Percentiles rank a stretch among this genome's conserved stretches.
Evolutionary conservation across 805 yeast genomes (phyloP).

Genomic region (Kodamaea kakaduensis): DNA sequence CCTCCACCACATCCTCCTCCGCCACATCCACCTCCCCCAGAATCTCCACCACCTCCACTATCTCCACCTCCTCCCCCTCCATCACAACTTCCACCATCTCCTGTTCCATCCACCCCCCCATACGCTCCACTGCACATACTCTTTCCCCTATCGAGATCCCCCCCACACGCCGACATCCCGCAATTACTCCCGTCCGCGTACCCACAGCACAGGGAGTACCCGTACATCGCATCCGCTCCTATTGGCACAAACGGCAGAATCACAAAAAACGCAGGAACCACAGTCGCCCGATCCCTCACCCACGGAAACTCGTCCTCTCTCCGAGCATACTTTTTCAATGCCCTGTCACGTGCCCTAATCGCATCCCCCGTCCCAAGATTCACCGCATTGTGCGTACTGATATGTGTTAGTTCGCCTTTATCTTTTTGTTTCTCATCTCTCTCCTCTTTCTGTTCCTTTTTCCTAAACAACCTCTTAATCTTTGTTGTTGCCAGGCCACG

Average conservation of each 20-base stretch:
- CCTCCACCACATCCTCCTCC: conserved; percentile 5
- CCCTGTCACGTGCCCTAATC: background rate
- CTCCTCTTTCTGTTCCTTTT: no score
- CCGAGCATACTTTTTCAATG: background rate
- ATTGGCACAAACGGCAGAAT: conserved; percentile 1
- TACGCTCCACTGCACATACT: background rate
- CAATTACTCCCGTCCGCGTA: background rate
- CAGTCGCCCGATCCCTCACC: background rate
- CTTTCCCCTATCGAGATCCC: background rate
- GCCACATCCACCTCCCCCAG: conserved; percentile 1
- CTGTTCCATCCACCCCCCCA: conserved; percentile 2
- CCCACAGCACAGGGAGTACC: background rate
- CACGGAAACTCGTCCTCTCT: conserved; percentile 5
- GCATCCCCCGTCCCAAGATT: background rate
- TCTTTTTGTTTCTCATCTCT: background rate
- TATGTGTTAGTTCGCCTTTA: background rate
- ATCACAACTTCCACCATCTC: conserved; percentile 1
- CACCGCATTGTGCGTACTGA: conserved; percentile 6
- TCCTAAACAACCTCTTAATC: background rate
- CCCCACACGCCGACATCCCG: background rate
- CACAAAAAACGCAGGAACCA: conserved; percentile 1
- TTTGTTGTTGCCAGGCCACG: background rate
- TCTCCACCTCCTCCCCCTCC: background rate
- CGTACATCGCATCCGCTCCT: background rate
- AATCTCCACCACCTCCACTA: conserved; percentile 1